These are phyloP conservation scores for Geotrichum macrosporum DNA, from an alignment of 1,139 yeast species.

Conservation along the genomic window DNA sequence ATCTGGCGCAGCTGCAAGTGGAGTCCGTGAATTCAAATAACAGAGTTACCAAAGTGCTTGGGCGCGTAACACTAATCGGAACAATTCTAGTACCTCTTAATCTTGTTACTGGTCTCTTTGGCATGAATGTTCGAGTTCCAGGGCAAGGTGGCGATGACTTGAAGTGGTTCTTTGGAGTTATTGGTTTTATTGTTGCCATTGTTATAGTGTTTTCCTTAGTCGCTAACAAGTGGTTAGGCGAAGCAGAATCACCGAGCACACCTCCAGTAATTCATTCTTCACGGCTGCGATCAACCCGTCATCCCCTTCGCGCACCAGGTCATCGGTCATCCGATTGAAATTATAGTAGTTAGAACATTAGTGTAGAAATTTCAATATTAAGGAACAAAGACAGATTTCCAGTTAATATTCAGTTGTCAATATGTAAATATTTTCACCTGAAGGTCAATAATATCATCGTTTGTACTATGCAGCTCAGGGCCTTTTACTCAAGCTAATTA, in stretches of 20 bases:
- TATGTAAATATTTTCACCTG: too few relatives aligned
- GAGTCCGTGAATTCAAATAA: conserved; percentile 84
- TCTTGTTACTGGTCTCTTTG: conserved; percentile 85
- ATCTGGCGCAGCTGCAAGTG: conserved; percentile 89
- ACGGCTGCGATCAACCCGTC: too few relatives aligned
- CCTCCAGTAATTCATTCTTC: too few relatives aligned
- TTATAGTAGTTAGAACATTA: too few relatives aligned
- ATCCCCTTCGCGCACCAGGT: too few relatives aligned
- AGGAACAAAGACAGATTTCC: too few relatives aligned
- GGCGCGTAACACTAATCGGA: conserved; percentile 86
- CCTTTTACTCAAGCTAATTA: too few relatives aligned
- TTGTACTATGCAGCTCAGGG: too few relatives aligned
- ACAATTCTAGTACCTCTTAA: conserved; percentile 88
- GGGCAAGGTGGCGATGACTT: conserved; percentile 50
- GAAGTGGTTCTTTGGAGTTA: conserved; percentile 65
- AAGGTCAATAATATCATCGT: too few relatives aligned
- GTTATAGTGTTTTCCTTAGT: conserved; percentile 25
- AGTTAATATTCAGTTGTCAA: too few relatives aligned
- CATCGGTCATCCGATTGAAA: too few relatives aligned
- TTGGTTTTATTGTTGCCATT: conserved; percentile 41
- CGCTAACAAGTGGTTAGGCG: conserved; percentile 29
- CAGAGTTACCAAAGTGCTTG: conserved; percentile 77
- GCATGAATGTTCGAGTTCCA: conserved; percentile 92
- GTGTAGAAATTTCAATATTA: too few relatives aligned
- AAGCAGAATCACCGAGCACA: conserved; percentile 21